Conservation (phyloP, 2,329 filamentous ascomycete genomes). For the Cytospora piceicola region DNA sequence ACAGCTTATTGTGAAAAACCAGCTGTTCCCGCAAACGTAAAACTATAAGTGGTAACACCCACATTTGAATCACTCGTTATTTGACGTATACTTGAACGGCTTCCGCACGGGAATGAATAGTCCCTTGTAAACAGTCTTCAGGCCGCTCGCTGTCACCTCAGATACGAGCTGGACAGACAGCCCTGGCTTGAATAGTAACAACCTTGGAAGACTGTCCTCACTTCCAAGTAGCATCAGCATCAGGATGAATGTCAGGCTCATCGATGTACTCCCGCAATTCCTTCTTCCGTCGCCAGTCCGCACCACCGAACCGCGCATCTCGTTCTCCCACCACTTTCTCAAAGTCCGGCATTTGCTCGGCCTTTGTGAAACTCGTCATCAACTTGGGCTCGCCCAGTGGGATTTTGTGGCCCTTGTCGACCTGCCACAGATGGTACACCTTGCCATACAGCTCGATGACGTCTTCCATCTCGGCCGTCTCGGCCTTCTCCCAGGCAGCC, state of each 20-base stretch:
- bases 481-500: conserved; percentile 72
- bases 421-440: conserved; percentile 85
- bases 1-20: too few species aligned
- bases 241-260: conserved; percentile 48
- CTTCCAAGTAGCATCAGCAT: conserved; percentile 36
- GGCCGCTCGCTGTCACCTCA: too few species aligned
- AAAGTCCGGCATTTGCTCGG: conserved; percentile 53
- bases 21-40: too few species aligned
- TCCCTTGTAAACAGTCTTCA: too few species aligned
- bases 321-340: conserved; percentile 48
- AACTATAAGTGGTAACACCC: too few species aligned
- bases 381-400: conserved; percentile 57
- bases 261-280: conserved; percentile 48
- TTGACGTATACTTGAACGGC: too few species aligned
- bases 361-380: conserved; percentile 57
- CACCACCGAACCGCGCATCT: conserved; percentile 49
- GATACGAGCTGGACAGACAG: too few species aligned
- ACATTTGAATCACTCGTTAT: too few species aligned
- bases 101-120: too few species aligned
- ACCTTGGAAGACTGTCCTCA: background rate
- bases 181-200: background rate
- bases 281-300: conserved; percentile 50
- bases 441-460: conserved; percentile 79
- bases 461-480: conserved; percentile 80
- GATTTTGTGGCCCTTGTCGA: conserved; percentile 69